phyloP scores from a whole-genome alignment of 176 grass and related monocot genomes.

The Saccharum spontaneum region DNA sequence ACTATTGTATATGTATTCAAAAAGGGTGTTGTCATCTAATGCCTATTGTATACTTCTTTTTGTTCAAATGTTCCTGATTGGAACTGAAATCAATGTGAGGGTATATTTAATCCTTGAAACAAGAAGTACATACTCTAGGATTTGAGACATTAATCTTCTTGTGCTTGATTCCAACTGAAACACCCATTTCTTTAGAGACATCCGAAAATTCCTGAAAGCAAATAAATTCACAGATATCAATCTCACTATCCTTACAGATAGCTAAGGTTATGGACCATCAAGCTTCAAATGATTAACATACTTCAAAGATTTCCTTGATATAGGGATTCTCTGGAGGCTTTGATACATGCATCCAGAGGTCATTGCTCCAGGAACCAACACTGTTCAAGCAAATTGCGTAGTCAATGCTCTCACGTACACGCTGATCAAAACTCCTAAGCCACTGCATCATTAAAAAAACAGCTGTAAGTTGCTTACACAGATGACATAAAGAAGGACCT shows the following conservation, averaged over 20 bases:
- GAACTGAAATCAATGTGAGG: background rate
- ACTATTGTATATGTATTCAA: background rate
- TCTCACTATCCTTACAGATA: background rate
- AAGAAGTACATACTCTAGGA: slow-evolving; percentile 66
- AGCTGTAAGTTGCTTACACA: slow-evolving; percentile 23
- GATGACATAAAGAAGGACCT: slow-evolving; percentile 15
- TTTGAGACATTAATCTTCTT: slow-evolving; percentile 99
- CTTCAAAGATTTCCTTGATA: slow-evolving; percentile 95
- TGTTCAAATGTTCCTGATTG: background rate
- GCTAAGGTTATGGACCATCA: slow-evolving; percentile 18
- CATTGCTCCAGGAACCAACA: slow-evolving; percentile 83
- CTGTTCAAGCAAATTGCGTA: slow-evolving; percentile 98
- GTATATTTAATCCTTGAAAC: slow-evolving; percentile 12
- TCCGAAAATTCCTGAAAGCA: slow-evolving; percentile 76
- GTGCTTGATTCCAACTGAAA: slow-evolving; percentile 91
- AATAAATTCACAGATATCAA: slow-evolving; percentile 28
- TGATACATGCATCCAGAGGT: slow-evolving; percentile 95
- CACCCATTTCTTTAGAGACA: slow-evolving; percentile 74
- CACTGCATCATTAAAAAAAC: slow-evolving; percentile 50
- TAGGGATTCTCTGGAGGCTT: slow-evolving; percentile 96
- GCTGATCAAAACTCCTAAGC: slow-evolving; percentile 97
- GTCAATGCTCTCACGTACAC: slow-evolving; percentile 89
- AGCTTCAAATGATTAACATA: slow-evolving; percentile 37
- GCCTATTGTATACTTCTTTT: background rate
- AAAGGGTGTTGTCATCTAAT: background rate